Conservation (phyloP, 2,329 filamentous ascomycete genomes). For the Ampelomyces quisqualis region DNA sequence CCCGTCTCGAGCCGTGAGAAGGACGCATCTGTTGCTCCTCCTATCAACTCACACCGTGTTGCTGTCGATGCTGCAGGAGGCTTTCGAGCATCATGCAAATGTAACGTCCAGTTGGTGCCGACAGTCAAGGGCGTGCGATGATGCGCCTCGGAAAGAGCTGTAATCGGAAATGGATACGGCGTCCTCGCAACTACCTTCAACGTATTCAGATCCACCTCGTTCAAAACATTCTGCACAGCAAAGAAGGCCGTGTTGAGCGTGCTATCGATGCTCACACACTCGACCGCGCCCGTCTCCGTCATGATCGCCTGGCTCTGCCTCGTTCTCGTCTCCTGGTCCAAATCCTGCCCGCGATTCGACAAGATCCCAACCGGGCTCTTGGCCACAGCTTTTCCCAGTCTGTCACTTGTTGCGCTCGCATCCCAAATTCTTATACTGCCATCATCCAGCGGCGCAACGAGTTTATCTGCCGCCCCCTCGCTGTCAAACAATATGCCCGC, state of each 20-base stretch:
- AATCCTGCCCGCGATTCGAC: constrained; percentile 53
- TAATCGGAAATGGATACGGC: constrained; percentile 79
- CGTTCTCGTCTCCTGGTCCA: constrained; percentile 49
- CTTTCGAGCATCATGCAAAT: constrained; percentile 75
- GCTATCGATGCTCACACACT: constrained; percentile 80
- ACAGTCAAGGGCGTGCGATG: constrained; percentile 73
- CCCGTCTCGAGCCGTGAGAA: constrained; percentile 53
- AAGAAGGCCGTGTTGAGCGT: constrained; percentile 70
- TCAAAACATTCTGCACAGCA: constrained; percentile 72
- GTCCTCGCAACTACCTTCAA: constrained; percentile 68
- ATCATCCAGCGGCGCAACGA: constrained; percentile 79
- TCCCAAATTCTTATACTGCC: constrained; percentile 90
- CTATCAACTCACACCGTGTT: constrained; percentile 34
- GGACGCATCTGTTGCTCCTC: constrained; percentile 22
- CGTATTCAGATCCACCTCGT: constrained; percentile 78
- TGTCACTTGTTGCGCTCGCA: constrained; percentile 51
- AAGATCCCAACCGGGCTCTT: constrained; percentile 68
- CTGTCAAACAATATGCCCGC: constrained; percentile 64
- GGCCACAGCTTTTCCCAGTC: constrained; percentile 64
- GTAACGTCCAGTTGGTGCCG: constrained; percentile 76
- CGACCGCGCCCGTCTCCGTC: constrained; percentile 71
- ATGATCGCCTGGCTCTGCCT: constrained; percentile 56
- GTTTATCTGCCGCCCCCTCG: constrained; percentile 57
- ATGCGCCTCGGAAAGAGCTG: constrained; percentile 71
- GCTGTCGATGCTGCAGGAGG: constrained; percentile 17